phyloP scores from a whole-genome alignment of 129 eudicot species.

The Calendula officinalis region DNA sequence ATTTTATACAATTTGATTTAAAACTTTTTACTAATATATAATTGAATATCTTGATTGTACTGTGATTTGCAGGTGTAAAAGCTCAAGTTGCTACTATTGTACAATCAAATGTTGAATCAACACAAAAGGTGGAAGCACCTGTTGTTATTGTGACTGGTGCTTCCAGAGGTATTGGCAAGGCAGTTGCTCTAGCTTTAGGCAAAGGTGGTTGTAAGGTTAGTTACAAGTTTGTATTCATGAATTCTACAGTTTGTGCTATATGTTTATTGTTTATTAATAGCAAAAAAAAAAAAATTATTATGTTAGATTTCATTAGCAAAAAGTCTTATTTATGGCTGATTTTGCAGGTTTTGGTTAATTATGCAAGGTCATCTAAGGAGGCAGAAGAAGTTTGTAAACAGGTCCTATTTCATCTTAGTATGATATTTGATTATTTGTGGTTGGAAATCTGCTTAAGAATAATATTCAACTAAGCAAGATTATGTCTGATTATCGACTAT shows the following conservation, averaged over 20 bases:
- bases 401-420: slow-evolving; percentile 26
- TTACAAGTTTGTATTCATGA: not conserved
- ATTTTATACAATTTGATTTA: not conserved
- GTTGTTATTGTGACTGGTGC: slow-evolving; percentile 97
- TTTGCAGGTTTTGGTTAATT: slow-evolving; percentile 85
- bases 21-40: slow-evolving; percentile 1
- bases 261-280: not conserved
- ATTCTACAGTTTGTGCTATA: not conserved
- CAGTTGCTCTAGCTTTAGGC: slow-evolving; percentile 82
- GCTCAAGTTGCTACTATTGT: slow-evolving; percentile 67
- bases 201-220: slow-evolving; percentile 98
- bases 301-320: not conserved
- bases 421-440: not conserved
- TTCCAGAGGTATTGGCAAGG: slow-evolving; percentile 96
- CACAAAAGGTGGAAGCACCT: slow-evolving; percentile 76
- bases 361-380: slow-evolving; percentile 97
- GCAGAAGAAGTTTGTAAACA: slow-evolving; percentile 97
- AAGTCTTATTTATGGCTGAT: slow-evolving; percentile 8
- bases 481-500: too few relatives aligned
- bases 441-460: not conserved
- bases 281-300: too few relatives aligned
- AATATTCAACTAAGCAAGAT: too few relatives aligned
- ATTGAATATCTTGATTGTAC: slow-evolving; percentile 11
- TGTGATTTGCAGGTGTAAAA: slow-evolving; percentile 59
- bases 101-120: slow-evolving; percentile 50